Percentiles rank a stretch among this genome's conserved stretches.
Evolutionary conservation across 148 eudicot genomes (phyloP).

Genomic region (Simmondsia chinensis): DNA sequence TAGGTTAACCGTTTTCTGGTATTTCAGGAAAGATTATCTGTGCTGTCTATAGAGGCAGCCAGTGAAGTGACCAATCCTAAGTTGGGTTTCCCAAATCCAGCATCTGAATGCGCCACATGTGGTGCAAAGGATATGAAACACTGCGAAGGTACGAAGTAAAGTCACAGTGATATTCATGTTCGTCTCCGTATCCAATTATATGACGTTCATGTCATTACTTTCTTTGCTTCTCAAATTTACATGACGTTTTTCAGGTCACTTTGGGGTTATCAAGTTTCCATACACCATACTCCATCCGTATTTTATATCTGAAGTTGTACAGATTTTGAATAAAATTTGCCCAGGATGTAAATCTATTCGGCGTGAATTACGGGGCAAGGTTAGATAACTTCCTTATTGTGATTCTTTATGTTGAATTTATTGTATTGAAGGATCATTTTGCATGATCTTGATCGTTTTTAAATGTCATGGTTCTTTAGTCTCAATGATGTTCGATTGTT

Average conservation of each 20-base stretch:
- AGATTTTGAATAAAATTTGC: slow-evolving; percentile 76
- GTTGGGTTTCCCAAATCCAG: slow-evolving; percentile 76
- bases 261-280: slow-evolving; percentile 65
- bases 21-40: slow-evolving; percentile 62
- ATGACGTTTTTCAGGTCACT: slow-evolving; percentile 63
- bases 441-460: too few relatives aligned
- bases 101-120: slow-evolving; percentile 62
- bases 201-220: neutral
- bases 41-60: slow-evolving; percentile 39
- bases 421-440: too few relatives aligned
- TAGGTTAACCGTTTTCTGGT: slow-evolving; percentile 3
- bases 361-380: slow-evolving; percentile 49
- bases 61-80: slow-evolving; percentile 70
- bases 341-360: slow-evolving; percentile 72
- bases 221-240: neutral
- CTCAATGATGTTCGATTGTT: too few relatives aligned
- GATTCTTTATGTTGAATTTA: too few relatives aligned
- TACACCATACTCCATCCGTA: slow-evolving; percentile 70
- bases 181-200: neutral
- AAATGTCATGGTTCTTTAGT: too few relatives aligned
- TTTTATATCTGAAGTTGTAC: slow-evolving; percentile 68
- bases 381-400: slow-evolving; percentile 26
- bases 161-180: neutral
- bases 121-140: slow-evolving; percentile 46
- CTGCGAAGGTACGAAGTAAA: slow-evolving; percentile 63